Evolutionary conservation across 345 rosid species (phyloP).

Genomic region (Garcia nutans): DNA sequence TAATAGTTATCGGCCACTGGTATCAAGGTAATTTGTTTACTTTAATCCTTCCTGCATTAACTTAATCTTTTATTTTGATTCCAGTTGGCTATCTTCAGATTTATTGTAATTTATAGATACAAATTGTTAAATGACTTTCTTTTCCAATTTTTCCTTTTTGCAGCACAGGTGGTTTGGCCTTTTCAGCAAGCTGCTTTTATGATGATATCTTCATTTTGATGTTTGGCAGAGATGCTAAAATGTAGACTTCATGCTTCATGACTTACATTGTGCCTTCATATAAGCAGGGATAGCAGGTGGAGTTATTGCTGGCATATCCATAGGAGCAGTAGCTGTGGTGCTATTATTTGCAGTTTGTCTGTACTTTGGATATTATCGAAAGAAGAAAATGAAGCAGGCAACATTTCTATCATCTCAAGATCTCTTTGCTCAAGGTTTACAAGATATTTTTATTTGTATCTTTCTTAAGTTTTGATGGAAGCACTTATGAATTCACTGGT

Average conservation of each 20-base stretch:
- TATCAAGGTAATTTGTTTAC: slow-evolving; percentile 44
- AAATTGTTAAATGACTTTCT: slow-evolving; percentile 6
- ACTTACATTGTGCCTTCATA: slow-evolving; percentile 25
- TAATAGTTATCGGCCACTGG: slow-evolving; percentile 49
- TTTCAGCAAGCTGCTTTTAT: slow-evolving; percentile 26
- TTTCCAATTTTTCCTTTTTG: slow-evolving; percentile 33
- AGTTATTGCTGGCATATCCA: slow-evolving; percentile 58
- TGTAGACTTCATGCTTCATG: slow-evolving; percentile 16
- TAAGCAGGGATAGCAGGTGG: slow-evolving; percentile 63
- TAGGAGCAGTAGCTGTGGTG: slow-evolving; percentile 46
- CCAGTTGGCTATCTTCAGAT: background rate
- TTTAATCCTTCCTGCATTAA: background rate
- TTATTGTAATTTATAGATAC: background rate
- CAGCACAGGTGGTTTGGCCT: slow-evolving; percentile 50
- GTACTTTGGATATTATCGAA: slow-evolving; percentile 46
- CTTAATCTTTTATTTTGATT: background rate
- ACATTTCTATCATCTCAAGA: slow-evolving; percentile 39
- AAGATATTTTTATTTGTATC: slow-evolving; percentile 27
- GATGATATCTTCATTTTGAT: slow-evolving; percentile 26
- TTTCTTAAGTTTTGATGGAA: background rate
- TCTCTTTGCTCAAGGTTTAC: slow-evolving; percentile 35
- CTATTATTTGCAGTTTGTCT: slow-evolving; percentile 40
- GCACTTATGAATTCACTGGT: background rate
- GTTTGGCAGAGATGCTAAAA: slow-evolving; percentile 17
- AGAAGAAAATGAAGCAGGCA: slow-evolving; percentile 46